phyloP scores from a whole-genome alignment of 331 rosid genomes.

The Pyracantha coccinea region DNA sequence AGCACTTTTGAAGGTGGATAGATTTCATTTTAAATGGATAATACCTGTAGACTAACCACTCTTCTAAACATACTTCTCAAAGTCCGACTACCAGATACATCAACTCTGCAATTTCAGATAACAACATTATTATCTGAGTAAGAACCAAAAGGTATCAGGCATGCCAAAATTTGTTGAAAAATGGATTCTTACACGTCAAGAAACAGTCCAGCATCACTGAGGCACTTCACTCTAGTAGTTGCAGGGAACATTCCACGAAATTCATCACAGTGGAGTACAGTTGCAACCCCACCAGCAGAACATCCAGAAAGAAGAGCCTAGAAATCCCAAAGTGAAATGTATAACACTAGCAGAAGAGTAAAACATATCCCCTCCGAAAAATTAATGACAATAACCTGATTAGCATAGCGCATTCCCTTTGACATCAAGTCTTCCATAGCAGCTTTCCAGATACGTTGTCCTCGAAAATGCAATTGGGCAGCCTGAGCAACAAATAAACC shows the following conservation, averaged over 20 bases:
- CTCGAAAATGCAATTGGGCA: constrained; percentile 73
- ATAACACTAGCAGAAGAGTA: neutral
- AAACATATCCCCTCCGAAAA: neutral
- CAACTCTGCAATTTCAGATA: constrained; percentile 40
- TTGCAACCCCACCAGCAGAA: constrained; percentile 93
- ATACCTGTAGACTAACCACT: constrained; percentile 67
- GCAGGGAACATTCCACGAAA: constrained; percentile 47
- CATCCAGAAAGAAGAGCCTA: constrained; percentile 96
- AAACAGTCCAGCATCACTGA: constrained; percentile 90
- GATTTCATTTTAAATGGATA: neutral
- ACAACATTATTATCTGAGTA: neutral
- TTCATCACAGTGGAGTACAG: constrained; percentile 80
- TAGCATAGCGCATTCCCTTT: constrained; percentile 74
- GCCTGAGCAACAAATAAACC: constrained; percentile 25
- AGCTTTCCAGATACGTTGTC: constrained; percentile 76
- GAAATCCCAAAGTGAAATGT: constrained; percentile 6
- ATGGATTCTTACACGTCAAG: constrained; percentile 61
- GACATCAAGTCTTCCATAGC: constrained; percentile 83
- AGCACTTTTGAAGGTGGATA: neutral
- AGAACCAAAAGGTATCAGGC: neutral
- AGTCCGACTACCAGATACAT: constrained; percentile 55
- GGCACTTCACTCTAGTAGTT: constrained; percentile 78
- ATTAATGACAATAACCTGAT: constrained; percentile 45
- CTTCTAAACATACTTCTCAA: constrained; percentile 54
- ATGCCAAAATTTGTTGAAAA: neutral